A percentile compares a stretch with the other conserved stretches of the same genome.
Evolutionary conservation across 176 grass and related monocot species (phyloP).

Genomic region (Phragmites australis): DNA sequence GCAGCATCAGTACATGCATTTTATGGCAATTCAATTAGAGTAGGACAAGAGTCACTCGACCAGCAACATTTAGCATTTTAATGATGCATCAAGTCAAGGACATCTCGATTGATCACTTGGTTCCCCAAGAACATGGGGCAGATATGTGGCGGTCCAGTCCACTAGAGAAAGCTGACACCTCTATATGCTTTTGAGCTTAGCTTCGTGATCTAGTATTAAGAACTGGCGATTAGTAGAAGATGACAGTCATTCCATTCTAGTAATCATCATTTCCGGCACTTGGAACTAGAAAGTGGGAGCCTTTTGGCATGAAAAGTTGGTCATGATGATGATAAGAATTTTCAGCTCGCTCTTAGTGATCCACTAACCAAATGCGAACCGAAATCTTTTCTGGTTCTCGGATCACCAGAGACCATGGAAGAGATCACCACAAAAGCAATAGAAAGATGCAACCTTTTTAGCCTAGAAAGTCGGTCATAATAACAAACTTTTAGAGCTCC

Average conservation of each 20-base stretch:
- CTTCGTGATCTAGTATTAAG: background rate
- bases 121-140: conserved; percentile 4
- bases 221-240: background rate
- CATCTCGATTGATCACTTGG: background rate
- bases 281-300: conserved; percentile 44
- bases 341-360: conserved; percentile 34
- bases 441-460: conserved; percentile 28
- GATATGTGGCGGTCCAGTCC: background rate
- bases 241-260: conserved; percentile 19
- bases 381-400: conserved; percentile 34
- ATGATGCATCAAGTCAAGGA: conserved; percentile 23
- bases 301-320: conserved; percentile 47
- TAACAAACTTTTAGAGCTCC: conserved; percentile 43
- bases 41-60: conserved; percentile 8
- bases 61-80: background rate
- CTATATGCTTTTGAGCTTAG: conserved; percentile 1
- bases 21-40: background rate
- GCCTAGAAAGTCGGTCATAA: conserved; percentile 40
- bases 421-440: background rate
- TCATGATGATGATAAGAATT: conserved; percentile 34
- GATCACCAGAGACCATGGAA: conserved; percentile 36
- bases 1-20: conserved; percentile 10
- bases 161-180: background rate
- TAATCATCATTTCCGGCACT: conserved; percentile 27
- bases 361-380: conserved; percentile 28